Base-by-base conservation (phyloP, 2,329 filamentous ascomycete genomes). In the Beauveria rudraprayagi region DNA sequence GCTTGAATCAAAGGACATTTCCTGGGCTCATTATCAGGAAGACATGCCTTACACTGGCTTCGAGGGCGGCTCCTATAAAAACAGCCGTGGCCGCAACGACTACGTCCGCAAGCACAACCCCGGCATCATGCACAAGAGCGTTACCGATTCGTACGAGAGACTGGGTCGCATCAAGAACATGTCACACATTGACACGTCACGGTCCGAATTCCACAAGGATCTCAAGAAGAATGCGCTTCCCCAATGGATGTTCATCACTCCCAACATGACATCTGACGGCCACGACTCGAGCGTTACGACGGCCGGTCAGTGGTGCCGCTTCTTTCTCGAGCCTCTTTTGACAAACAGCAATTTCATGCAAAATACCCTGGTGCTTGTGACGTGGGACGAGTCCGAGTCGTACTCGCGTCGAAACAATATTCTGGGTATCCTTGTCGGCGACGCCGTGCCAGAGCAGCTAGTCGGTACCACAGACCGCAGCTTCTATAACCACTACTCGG, bases 61-160 rank as follows among this genome's bases (percentile, higher is more conserved):
- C 73, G 80, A 89, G 70, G 89, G 88, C 22, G 72, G 72, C 41
- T 76, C 75, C 0, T 90, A 78, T 70, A 78, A 83, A 60, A 91
- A 91, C 72, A 64, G 83, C 66, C 89, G 81, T 2, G 81, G 83
- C 34, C 80, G 81, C 55, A 89, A 92, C 68, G 84, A 88, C 75
- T 94, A 94, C 70, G 89, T 93, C 7, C 86, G 91, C 69, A 93
- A 93, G 76, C 90, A 93, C 76, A 91, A 92, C 72, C 77, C 83
- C 52, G 74, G 80, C 17, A 76, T 92, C 61, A 77, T 88, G 60
- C 90, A 84, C 73, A 81, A 91, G 70, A 83, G 82, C 44, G 79
- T 89, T 56, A 81, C 86, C 62, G 76, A 79, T 56, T 81, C 80
- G 51, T 71, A 78, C 22, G 78, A 83, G 22, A 84, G 89, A 24